Base-by-base conservation (phyloP, 805 yeast species). In the Suhomyces tanzawaensis region DNA sequence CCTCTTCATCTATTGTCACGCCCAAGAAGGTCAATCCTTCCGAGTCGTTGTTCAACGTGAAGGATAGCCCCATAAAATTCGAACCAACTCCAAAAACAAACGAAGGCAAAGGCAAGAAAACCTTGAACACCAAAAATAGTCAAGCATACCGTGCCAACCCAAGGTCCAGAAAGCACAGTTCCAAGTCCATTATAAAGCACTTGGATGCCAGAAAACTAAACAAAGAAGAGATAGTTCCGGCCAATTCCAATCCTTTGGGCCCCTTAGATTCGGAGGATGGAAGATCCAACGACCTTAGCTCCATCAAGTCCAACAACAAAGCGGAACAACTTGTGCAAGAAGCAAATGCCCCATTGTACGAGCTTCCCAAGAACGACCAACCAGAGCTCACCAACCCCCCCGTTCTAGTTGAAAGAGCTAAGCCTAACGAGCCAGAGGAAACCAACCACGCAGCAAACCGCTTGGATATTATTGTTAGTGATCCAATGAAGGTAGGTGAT, bases 401-500 rank as follows among this genome's bases (percentile, higher is more conserved):
- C 13, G 23, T 29, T 9, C 14, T 12, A 8, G 11, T 6, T 17
- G 22, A 29, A 18, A 25, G 15, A n/a, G 9, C 7, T 4, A 29
- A 17, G 19, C 31, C 12, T 14, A 26, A 38, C 24, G 35, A 40
- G 14, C 24, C 36, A 17, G 40, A 30, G 13, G 49, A 36, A 11
- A 50, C 53, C 15, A 4, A 22, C 13, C 22, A 18, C 11, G 19
- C n/a, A 4, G 36, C 45, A 2, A 67, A 60, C 28, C 58, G 64
- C 13, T 72, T 85, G 43, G 79, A 76, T 3, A 82, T 90, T 25
- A 61, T 79, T 1, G 95, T 90, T 9, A 91, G 91, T 2, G 96
- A 90, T 58, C 98, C 98, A 0, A 74, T 81, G 48, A 88, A 86
- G 57, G 90, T 93, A 4, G 96, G 96, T 3, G 99, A 93, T 47